Base-by-base conservation (phyloP, 345 rosid species). In the Corchorus capsularis region DNA sequence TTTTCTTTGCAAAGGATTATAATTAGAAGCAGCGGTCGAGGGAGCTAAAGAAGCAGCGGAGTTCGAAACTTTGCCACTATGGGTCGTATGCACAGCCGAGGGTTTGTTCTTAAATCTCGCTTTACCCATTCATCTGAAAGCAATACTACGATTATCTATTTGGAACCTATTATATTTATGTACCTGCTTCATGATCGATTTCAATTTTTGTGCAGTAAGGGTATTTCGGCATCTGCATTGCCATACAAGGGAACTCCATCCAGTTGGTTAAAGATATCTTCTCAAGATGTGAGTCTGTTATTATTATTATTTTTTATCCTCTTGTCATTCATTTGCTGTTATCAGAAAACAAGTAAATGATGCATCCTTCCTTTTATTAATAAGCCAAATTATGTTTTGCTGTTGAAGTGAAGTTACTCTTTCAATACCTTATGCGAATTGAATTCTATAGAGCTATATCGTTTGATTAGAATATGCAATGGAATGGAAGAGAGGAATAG, bases 31-130 rank as follows among this genome's bases (percentile, higher is more conserved):
- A 32, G 34, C 9, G 52, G 61, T 14, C 1, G 0, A n/a, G 72
- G 9, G 67, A 59, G 39, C 5, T 0, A 61, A 61, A 34, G 76
- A 56, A 67, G 78, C 76, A 64, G 81, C 43, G 19, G 55, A 50
- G 50, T 62, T 63, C 53, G 19, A 54, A 0, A 56, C 15, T 49
- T 17, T 35, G 82, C 79, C 75, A 71, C 83, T 86, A 93, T 91
- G 96, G 98, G 96, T 75, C 94, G 98, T 73, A 93, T 93, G 98
- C 98, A 93, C 75, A 83, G 89, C 65, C 73, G 91, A 69, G 98
- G 96, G 98, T 89, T 75, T 62, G 83, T 55, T 13, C 20, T 47
- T 61, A 15, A 3, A 9, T 22, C 6, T 35, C 5, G 6, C 11
- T 69, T 47, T 22, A 8, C 59, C 32, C 32, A 17, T 12, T 27